Evolutionary conservation across 495 filamentous ascomycete species (phyloP).

Genomic region (Hypoxylon intermedium): DNA sequence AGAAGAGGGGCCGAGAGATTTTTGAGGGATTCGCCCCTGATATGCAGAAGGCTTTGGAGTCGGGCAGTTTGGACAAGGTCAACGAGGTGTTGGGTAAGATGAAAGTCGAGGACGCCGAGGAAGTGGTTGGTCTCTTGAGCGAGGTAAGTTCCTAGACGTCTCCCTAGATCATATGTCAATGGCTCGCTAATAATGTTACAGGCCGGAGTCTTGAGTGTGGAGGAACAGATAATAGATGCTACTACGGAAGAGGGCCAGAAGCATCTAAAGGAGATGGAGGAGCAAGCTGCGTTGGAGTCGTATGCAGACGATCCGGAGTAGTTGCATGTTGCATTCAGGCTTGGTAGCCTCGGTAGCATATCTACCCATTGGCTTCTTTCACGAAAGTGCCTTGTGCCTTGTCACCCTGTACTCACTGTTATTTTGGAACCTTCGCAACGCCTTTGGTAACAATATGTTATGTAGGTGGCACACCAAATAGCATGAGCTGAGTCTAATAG

Average conservation of each 20-base stretch:
- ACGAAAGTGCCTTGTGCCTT: neutral
- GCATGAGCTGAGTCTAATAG: neutral
- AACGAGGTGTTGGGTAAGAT: constrained; percentile 97
- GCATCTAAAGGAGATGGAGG: constrained; percentile 79
- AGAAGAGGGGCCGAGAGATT: constrained; percentile 70
- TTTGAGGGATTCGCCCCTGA: constrained; percentile 85
- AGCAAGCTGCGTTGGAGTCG: constrained; percentile 46
- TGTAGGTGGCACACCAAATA: neutral
- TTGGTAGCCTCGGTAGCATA: neutral
- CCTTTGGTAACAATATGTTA: neutral
- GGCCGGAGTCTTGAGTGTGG: constrained; percentile 89
- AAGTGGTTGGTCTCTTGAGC: constrained; percentile 81
- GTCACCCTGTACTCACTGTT: neutral
- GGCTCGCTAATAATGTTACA: constrained; percentile 36
- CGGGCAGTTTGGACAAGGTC: constrained; percentile 87
- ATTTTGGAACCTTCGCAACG: neutral
- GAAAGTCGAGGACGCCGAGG: constrained; percentile 91
- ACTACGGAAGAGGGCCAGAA: constrained; percentile 90
- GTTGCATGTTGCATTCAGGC: no score
- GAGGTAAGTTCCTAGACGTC: constrained; percentile 63
- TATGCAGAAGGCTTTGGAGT: constrained; percentile 80
- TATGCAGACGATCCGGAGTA: constrained; percentile 49
- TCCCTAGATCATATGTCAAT: neutral
- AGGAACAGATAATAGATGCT: constrained; percentile 91
- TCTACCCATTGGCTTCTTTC: neutral